Evolutionary conservation across 176 grass and related monocot genomes (phyloP).

Genomic region (Eleusine coracana): DNA sequence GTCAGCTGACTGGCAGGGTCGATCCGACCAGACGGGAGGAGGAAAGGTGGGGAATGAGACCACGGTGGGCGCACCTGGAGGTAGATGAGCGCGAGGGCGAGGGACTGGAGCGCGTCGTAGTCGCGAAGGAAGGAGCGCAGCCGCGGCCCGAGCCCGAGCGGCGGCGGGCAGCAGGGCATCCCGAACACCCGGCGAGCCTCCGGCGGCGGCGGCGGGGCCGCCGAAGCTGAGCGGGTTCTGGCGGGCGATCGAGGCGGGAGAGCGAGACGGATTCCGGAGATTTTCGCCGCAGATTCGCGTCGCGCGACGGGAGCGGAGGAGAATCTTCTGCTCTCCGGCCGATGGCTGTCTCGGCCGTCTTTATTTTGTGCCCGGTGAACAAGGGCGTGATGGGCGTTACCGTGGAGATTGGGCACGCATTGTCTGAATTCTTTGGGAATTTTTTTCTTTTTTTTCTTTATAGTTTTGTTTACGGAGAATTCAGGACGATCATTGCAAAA

Average conservation of each 20-base stretch:
- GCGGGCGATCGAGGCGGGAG: not conserved
- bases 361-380: not conserved
- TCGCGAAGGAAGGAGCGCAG: slow-evolving; percentile 88
- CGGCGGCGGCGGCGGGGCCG: not conserved
- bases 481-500: too few species aligned
- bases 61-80: slow-evolving; percentile 61
- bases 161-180: slow-evolving; percentile 69
- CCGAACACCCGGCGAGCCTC: slow-evolving; percentile 36
- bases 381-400: not conserved
- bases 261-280: not conserved
- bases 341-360: slow-evolving; percentile 4
- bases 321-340: not conserved
- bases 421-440: not conserved
- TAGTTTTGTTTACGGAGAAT: too few species aligned
- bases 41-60: not conserved
- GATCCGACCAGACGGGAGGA: slow-evolving; percentile 26
- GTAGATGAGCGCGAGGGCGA: slow-evolving; percentile 87
- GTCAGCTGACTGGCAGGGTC: not conserved
- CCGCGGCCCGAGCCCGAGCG: slow-evolving; percentile 53
- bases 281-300: slow-evolving; percentile 3
- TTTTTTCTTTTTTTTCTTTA: too few species aligned
- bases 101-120: slow-evolving; percentile 86
- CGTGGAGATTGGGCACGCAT: not conserved
- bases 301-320: not conserved
- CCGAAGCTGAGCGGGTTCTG: not conserved